phyloP scores from a whole-genome alignment of 805 yeast genomes.

The Nematodospora valgi region DNA sequence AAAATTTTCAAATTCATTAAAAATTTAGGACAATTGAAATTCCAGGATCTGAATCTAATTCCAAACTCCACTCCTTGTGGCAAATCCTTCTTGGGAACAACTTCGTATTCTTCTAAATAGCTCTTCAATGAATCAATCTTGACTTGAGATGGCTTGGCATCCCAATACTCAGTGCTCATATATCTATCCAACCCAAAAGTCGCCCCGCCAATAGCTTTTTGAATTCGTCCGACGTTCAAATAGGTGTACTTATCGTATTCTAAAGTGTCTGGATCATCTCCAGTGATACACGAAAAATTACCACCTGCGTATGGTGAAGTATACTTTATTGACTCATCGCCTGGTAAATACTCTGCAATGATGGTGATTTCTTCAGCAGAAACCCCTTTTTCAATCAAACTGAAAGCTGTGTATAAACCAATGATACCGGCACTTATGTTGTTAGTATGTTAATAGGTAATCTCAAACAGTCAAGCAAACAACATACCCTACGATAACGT shows the following conservation, averaged over 20 bases:
- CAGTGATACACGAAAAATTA: constrained; percentile 47
- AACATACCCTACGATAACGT: constrained; percentile 31
- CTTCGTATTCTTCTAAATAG: constrained; percentile 47
- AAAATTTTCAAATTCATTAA: constrained; percentile 44
- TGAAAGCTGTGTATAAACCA: constrained; percentile 61
- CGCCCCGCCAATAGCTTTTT: constrained; percentile 47
- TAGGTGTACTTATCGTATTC: constrained; percentile 58
- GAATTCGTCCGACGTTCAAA: constrained; percentile 41
- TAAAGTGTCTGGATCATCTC: constrained; percentile 44
- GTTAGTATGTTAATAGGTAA: constrained; percentile 6
- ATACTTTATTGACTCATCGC: constrained; percentile 69
- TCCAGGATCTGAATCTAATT: constrained; percentile 56
- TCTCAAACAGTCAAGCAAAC: background rate
- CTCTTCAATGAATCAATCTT: constrained; percentile 47
- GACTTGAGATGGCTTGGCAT: constrained; percentile 38
- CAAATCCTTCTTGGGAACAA: constrained; percentile 34
- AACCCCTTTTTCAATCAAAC: constrained; percentile 42
- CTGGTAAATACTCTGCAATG: constrained; percentile 68
- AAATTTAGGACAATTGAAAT: constrained; percentile 69
- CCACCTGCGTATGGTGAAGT: constrained; percentile 78
- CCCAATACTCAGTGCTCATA: constrained; percentile 63
- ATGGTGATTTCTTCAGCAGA: constrained; percentile 46
- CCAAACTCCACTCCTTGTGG: constrained; percentile 58
- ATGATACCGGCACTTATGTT: constrained; percentile 55
- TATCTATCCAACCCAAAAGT: constrained; percentile 51